phyloP scores from a whole-genome alignment of 176 grass and related monocot genomes.

The Hyparrhenia diplandra region DNA sequence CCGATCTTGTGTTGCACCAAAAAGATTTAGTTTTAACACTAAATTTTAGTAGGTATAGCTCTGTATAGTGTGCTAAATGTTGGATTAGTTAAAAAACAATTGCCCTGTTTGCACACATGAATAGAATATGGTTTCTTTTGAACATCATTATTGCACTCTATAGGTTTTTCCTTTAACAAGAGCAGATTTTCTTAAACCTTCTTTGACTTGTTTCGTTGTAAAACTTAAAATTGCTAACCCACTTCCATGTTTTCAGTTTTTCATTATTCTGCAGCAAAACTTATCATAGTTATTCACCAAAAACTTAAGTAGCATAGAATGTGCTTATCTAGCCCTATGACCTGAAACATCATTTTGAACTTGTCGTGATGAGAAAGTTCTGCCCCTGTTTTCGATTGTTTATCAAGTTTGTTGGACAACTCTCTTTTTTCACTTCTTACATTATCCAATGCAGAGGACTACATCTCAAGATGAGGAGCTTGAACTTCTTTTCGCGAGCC shows the following conservation, averaged over 20 bases:
- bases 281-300: not conserved
- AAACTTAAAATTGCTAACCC: not conserved
- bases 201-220: not conserved
- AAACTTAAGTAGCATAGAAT: not conserved
- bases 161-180: too few relatives aligned
- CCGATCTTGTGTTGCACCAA: not conserved
- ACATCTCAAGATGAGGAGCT: slow-evolving; percentile 75
- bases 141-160: not conserved
- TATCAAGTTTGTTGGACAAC: not conserved
- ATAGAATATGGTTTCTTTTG: not conserved
- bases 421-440: not conserved
- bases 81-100: not conserved
- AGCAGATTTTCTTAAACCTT: not conserved
- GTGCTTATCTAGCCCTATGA: not conserved
- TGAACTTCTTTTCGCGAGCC: slow-evolving; percentile 86
- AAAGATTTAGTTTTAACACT: not conserved
- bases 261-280: not conserved
- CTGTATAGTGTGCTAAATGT: not conserved
- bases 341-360: not conserved
- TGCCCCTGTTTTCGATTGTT: not conserved
- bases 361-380: not conserved
- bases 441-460: slow-evolving; percentile 45
- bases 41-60: not conserved
- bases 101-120: not conserved
- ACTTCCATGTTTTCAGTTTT: not conserved